Base-by-base conservation (phyloP, 148 eudicot genomes). In the Talinum fruticosum region DNA sequence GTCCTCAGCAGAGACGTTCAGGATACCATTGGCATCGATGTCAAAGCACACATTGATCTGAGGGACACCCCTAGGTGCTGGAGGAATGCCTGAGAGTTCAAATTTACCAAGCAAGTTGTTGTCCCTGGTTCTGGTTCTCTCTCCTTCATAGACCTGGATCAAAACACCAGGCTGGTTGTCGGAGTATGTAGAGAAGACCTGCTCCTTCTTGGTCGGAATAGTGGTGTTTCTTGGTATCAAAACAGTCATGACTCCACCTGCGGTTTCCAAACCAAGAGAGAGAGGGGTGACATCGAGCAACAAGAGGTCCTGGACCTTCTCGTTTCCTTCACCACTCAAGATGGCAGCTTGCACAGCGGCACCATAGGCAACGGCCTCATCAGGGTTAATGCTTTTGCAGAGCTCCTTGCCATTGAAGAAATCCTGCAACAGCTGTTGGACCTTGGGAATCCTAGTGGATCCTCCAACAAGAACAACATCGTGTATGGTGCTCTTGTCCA, bases 391-490 rank as follows among this genome's bases (percentile, higher is more conserved):
- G 75, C 64, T 49, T 64, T 72, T 72, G 64, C 75, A 72, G 4
- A 72, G 75, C 75, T 72, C 75, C 64, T 72, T 72, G 26, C 75
- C 75, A 15, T 72, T 72, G 75, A 72, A 72, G 64, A 72, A 72
- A 64, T 72, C 75, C 10, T 72, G 75, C 37, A 72, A 33, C 12
- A 72, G 12, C 41, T 72, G 75, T 28, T 72, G 82, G 10, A 79
- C 77, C 69, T 73, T 79, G 37, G 82, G 82, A 33, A 79, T 79
- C 34, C 82, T 33, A 1, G 82, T 73, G 16, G 82, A 79, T n/a
- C 82, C 82, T 73, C 82, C 82, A 3, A 79, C 82, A 47, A 79
- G 69, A 47, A 79, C 82, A 32, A 79, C 82, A 66, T 79, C 82
- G 12, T 79, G 77, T 33, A 79, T 54, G 14, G 49, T 41, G 75